Percentiles rank a stretch among this genome's conserved stretches.
Evolutionary conservation across 345 rosid species (phyloP).

Genomic region (Euclidium syriacum): DNA sequence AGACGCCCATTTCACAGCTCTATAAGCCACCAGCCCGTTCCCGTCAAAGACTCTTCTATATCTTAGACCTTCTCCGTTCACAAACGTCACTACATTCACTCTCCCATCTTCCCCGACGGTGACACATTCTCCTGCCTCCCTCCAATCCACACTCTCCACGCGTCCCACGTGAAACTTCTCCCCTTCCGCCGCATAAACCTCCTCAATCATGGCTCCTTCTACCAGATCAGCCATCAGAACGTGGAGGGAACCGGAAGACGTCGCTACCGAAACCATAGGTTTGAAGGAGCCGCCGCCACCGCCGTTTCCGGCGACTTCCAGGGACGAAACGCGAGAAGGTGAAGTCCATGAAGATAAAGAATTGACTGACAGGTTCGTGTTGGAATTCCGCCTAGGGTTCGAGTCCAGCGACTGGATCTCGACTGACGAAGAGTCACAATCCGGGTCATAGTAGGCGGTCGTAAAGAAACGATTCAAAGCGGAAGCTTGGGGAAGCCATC

Average conservation of each 20-base stretch:
- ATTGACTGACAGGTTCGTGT: slow-evolving; percentile 15
- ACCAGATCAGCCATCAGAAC: slow-evolving; percentile 33
- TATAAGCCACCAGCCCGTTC: slow-evolving; percentile 67
- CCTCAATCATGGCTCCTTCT: slow-evolving; percentile 29
- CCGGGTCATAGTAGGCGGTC: slow-evolving; percentile 53
- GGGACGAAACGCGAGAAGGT: slow-evolving; percentile 63
- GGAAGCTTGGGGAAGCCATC: slow-evolving; percentile 81
- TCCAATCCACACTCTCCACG: slow-evolving; percentile 59
- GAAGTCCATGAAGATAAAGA: slow-evolving; percentile 47
- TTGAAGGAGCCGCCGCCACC: slow-evolving; percentile 22
- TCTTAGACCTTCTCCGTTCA: slow-evolving; percentile 31
- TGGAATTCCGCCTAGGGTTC: slow-evolving; percentile 22
- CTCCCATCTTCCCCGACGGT: slow-evolving; percentile 59
- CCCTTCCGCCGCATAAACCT: slow-evolving; percentile 29
- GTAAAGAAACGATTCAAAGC: slow-evolving; percentile 56
- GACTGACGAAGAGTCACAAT: slow-evolving; percentile 43
- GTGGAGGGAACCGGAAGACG: slow-evolving; percentile 56
- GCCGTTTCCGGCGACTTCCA: slow-evolving; percentile 33
- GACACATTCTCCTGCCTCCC: slow-evolving; percentile 60
- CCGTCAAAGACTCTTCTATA: slow-evolving; percentile 57
- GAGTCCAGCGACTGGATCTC: slow-evolving; percentile 48
- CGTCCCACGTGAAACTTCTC: slow-evolving; percentile 49
- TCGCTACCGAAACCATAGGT: slow-evolving; percentile 50
- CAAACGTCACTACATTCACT: slow-evolving; percentile 43
- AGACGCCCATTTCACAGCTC: slow-evolving; percentile 83